Evolutionary conservation across 345 rosid species (phyloP), one percentile per base, ranked within the genome.

Genomic region (Punica granatum): DNA sequence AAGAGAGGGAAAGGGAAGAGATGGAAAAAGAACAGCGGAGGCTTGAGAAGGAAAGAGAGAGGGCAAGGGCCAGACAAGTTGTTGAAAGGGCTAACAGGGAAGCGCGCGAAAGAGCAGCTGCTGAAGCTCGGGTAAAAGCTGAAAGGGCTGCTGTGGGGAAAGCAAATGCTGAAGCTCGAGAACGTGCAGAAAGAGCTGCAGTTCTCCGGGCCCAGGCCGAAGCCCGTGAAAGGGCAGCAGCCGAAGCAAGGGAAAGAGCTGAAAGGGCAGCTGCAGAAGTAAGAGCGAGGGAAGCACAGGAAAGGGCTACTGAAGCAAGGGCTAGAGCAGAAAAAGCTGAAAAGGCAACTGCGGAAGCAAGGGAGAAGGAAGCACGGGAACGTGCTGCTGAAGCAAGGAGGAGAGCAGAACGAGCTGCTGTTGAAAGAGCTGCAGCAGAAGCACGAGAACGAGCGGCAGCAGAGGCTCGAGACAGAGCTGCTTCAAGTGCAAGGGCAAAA

Each of bases 31-130:
- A 88, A 69, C 83, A 79, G 66, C 79, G 83, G 79, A 83, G 90
- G 71, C 75, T 81, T 42, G 90, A 81, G 76, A 83, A 69, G 73
- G 89, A 83, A 81, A 86, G 83, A 77, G 88, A 84, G 71, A 75
- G 92, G 76, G 80, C 80, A 71, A 79, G 85, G 81, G 92, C 83
- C 37, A 88, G 96, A 74, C 95, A 94, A 74, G 99, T 87, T 10
- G 97, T 94, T 36, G 97, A 91, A 81, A 88, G 99, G 78, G 99
- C 98, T 72, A 91, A 96, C 35, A 89, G 98, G 82, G 99, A 83
- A 69, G 76, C 72, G 33, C 72, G 76, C 21, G 98, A 90, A 79
- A 86, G 98, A 83, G 98, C 96, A 63, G 96, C 92, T 53, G 46
- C 75, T 64, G 99, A 88, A 32, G 99, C 97, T 76, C 93, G 80